A percentile compares a stretch with the other conserved stretches of the same genome.
phyloP scores from a whole-genome alignment of 2,329 filamentous ascomycete species.

The Pestalotiopsis sp. region DNA sequence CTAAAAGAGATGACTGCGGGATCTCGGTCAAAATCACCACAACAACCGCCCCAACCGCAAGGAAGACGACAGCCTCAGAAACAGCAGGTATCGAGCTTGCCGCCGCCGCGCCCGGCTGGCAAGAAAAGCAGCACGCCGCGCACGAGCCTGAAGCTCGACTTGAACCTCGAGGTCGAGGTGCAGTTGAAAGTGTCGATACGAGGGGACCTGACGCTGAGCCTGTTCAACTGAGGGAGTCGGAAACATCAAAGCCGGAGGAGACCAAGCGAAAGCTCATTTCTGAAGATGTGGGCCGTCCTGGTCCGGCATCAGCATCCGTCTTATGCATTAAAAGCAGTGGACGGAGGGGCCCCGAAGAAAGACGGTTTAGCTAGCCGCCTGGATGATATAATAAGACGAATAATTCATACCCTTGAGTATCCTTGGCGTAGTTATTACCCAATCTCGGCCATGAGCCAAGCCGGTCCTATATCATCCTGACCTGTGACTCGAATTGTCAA shows the following conservation, averaged over 20 bases:
- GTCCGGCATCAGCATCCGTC: no score
- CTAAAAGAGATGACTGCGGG: not conserved
- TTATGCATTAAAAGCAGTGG: no score
- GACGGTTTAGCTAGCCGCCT: no score
- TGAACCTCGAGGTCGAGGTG: constrained; percentile 9
- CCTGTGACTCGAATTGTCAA: no score
- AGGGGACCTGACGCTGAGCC: not conserved
- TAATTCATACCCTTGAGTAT: no score
- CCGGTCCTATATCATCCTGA: no score
- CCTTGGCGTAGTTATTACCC: no score
- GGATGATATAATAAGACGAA: no score
- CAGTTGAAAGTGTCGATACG: not conserved
- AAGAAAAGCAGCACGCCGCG: not conserved
- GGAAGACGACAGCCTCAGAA: not conserved
- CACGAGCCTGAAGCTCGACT: not conserved
- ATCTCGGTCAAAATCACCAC: not conserved
- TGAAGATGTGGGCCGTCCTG: not conserved
- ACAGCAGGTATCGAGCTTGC: not conserved
- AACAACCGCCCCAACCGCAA: not conserved
- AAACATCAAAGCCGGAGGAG: not conserved
- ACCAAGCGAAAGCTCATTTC: not conserved
- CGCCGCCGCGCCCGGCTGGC: not conserved
- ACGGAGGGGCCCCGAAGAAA: no score
- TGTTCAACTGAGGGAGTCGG: not conserved
- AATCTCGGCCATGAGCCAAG: no score